These are phyloP conservation scores for Pyrenopolyporus hunteri DNA, from an alignment of 495 filamentous ascomycete genomes.

Conservation along the genomic window DNA sequence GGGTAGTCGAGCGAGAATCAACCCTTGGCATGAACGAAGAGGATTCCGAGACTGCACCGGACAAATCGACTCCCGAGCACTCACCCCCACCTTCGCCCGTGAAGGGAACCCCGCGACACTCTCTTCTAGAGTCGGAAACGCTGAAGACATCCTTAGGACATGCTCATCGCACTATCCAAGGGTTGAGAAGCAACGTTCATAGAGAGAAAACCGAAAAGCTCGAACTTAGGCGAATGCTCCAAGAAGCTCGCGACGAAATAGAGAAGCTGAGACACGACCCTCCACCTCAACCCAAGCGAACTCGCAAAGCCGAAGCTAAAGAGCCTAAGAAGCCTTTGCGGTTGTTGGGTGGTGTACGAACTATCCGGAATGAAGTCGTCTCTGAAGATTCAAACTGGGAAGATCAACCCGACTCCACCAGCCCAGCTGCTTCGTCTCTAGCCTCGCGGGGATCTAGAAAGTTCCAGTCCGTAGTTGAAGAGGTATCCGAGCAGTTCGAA, in stretches of 20 bases:
- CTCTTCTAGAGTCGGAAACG: constrained; percentile 89
- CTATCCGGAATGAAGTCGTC: constrained; percentile 74
- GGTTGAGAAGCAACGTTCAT: constrained; percentile 89
- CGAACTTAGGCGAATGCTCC: constrained; percentile 92
- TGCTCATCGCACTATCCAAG: constrained; percentile 95
- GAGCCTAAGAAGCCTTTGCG: constrained; percentile 76
- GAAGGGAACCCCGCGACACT: constrained; percentile 89
- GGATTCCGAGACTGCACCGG: constrained; percentile 67
- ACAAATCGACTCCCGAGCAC: constrained; percentile 80
- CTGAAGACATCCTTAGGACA: constrained; percentile 91
- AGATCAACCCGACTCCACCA: constrained; percentile 59
- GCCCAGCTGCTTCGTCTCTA: constrained; percentile 38
- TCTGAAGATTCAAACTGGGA: constrained; percentile 89
- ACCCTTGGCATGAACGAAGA: constrained; percentile 63
- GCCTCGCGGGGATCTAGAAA: constrained; percentile 41
- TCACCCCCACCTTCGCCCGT: constrained; percentile 89
- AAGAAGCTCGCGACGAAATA: constrained; percentile 92
- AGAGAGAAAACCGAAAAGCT: constrained; percentile 98
- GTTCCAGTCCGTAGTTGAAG: constrained; percentile 34
- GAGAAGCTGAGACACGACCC: constrained; percentile 73
- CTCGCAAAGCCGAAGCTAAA: constrained; percentile 71
- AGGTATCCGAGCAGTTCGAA: constrained; percentile 70
- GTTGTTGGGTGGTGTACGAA: constrained; percentile 79
- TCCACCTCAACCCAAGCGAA: constrained; percentile 61
- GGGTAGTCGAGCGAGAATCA: constrained; percentile 67